Conservation (phyloP, 108 stramenopile species). For the Stephanodiscus triporus region DNA sequence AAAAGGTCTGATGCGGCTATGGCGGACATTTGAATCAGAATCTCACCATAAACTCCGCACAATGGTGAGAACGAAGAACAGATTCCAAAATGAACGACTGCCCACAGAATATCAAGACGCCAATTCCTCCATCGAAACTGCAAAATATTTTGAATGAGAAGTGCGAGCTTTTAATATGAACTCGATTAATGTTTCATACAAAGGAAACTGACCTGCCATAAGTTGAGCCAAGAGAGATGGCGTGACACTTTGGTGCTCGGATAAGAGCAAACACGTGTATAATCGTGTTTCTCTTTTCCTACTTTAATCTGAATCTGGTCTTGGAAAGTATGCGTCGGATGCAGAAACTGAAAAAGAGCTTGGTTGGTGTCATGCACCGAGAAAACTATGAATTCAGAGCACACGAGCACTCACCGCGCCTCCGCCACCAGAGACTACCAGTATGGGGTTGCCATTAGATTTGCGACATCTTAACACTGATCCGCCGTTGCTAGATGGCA, state of each 20-base stretch:
- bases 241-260: constrained; percentile 51
- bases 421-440: constrained; percentile 67
- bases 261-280: constrained; percentile 53
- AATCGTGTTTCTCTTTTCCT: constrained; percentile 41
- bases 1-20: neutral
- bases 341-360: constrained; percentile 40
- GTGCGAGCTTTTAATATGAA: neutral
- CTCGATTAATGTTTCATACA: neutral
- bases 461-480: neutral
- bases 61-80: constrained; percentile 62
- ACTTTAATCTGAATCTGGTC: constrained; percentile 56
- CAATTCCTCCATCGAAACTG: constrained; percentile 65
- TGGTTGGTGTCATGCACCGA: neutral
- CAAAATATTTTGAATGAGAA: neutral
- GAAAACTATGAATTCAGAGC: neutral
- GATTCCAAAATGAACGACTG: constrained; percentile 54
- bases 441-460: constrained; percentile 34
- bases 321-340: constrained; percentile 59
- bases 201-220: constrained; percentile 45
- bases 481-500: constrained; percentile 23
- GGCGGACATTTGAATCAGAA: neutral
- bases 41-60: constrained; percentile 59
- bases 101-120: constrained; percentile 62
- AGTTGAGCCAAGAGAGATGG: constrained; percentile 56
- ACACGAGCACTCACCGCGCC: constrained; percentile 61